A percentile compares a stretch with the other conserved stretches of the same genome.
Evolutionary conservation across 148 eudicot species (phyloP).

Genomic region (Amaranthus hypochondriacus): DNA sequence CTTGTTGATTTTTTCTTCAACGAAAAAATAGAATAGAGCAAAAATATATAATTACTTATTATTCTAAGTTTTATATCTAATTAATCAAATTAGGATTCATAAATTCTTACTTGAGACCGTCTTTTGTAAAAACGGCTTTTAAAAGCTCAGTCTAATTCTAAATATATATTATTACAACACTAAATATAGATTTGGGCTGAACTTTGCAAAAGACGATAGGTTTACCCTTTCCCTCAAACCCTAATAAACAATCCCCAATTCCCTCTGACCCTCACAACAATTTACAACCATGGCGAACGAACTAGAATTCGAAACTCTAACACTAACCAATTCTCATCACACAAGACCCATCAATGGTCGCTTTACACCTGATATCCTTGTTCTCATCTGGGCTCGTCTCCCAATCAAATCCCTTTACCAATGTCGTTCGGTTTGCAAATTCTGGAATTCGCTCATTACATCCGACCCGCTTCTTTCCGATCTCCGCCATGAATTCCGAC

Average conservation of each 20-base stretch:
- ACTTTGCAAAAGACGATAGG: too few relatives aligned
- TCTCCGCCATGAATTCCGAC: conserved; percentile 17
- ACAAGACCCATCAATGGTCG: conserved; percentile 18
- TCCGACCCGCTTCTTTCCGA: conserved; percentile 25
- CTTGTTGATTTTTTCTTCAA: too few relatives aligned
- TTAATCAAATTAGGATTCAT: too few relatives aligned
- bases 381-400: conserved; percentile 28
- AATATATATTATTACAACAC: too few relatives aligned
- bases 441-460: conserved; percentile 24
- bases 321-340: neutral
- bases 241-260: neutral
- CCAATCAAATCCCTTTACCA: conserved; percentile 24
- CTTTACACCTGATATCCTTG: conserved; percentile 15
- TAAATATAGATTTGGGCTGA: too few relatives aligned
- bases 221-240: neutral
- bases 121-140: too few relatives aligned
- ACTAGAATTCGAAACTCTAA: too few relatives aligned
- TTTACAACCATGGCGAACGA: neutral
- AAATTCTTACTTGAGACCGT: too few relatives aligned
- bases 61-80: too few relatives aligned
- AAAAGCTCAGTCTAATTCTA: too few relatives aligned
- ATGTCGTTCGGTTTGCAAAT: conserved; percentile 25
- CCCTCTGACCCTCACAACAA: neutral
- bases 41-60: too few relatives aligned
- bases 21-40: too few relatives aligned